Evolutionary conservation across 176 grass and related monocot species (phyloP).

Genomic region (Oropetium thomaeum): DNA sequence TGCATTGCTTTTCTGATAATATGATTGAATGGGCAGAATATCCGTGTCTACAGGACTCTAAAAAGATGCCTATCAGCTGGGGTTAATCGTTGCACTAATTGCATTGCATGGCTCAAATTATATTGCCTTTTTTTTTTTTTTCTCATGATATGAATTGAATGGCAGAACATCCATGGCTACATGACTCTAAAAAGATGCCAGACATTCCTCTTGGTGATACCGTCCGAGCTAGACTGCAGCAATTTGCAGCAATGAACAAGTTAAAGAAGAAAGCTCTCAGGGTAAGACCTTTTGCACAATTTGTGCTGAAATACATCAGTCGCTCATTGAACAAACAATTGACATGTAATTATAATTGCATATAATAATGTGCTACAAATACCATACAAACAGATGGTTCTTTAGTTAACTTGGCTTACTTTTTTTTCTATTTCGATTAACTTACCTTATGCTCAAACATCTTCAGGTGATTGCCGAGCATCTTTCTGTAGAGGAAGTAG

Average conservation of each 20-base stretch:
- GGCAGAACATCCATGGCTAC: constrained; percentile 90
- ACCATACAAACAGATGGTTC: neutral
- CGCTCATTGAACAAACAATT: neutral
- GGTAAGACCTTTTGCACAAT: constrained; percentile 46
- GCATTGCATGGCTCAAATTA: too few species aligned
- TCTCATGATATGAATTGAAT: constrained; percentile 7
- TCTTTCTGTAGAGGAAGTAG: constrained; percentile 77
- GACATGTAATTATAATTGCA: neutral
- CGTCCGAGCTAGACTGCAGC: constrained; percentile 75
- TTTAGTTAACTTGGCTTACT: neutral
- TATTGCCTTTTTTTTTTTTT: too few species aligned
- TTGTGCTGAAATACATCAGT: neutral
- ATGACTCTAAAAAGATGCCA: constrained; percentile 73
- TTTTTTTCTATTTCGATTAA: neutral
- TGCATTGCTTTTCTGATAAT: constrained; percentile 18
- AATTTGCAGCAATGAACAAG: constrained; percentile 98
- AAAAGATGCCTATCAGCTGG: too few species aligned
- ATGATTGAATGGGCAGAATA: too few species aligned
- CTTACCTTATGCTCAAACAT: constrained; percentile 7
- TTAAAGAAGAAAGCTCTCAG: constrained; percentile 93
- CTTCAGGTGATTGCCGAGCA: constrained; percentile 78
- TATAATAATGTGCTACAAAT: neutral
- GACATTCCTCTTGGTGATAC: constrained; percentile 82
- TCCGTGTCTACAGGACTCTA: too few species aligned
- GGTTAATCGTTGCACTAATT: too few species aligned